Base-by-base conservation (phyloP, 176 grass and related monocot species). In the Rhynchospora tenuis region DNA sequence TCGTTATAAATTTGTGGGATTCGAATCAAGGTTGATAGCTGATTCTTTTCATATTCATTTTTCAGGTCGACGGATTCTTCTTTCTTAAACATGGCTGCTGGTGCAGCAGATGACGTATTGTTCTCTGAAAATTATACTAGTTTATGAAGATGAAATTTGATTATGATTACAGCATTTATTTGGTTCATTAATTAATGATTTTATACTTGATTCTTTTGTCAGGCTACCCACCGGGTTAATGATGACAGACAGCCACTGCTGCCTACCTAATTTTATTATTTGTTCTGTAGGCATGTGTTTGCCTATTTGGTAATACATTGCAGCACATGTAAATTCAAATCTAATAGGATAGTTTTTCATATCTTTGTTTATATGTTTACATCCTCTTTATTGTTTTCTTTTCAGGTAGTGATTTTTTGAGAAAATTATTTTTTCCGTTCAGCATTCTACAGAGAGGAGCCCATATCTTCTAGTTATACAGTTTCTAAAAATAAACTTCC, bases 31-130 rank as follows among this genome's bases (percentile, higher is more conserved):
- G 22, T 77, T 77, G 73, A 77, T 81, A 29, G 63, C 4, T 56
- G 29, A 78, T 28, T 14, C 17, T 62, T 31, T 81, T 20, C 10
- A 11, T 64, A 38, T 81, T 13, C 33, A 4, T 84, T 81, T 93
- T 83, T 86, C 91, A 99, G 96, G 83, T 90, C 82, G 44, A 82
- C 85, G 0, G 93, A 99, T 4, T 86, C 90, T 85, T 90, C 92
- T 85, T 93, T 99, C 86, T 87, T 95, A 91, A 95, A 99, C 90
- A 95, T 95, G 88, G 87, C 96, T 89, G 93, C 85, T 85, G 85
- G 89, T 56, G 96, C 94, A 59, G 61, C 89, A 85, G 96, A 83
- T 44, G 91, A 99, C 93, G 96, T 95, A 90, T 75, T 20, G 26
- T 82, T 77, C 73, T 28, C 80, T 67, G 42, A 38, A 38, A 65